Base-by-base conservation (phyloP, 768 basidiomycete species). In the Mycena rosella region DNA sequence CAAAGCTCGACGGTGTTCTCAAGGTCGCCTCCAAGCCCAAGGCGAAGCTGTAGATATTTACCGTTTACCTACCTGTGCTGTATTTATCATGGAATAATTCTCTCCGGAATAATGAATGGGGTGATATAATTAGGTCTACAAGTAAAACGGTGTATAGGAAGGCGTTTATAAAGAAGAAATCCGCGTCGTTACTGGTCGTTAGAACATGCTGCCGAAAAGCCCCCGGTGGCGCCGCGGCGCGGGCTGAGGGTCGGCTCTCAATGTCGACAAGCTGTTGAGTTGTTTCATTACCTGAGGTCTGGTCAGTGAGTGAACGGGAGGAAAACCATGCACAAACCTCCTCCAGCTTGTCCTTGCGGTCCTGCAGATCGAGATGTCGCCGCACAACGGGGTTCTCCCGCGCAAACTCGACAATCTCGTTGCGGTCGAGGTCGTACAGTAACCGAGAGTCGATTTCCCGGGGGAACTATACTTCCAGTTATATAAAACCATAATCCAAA, bases 341-440 rank as follows among this genome's bases (percentile, higher is more conserved):
- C 77, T 99, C 98, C 20, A 99, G 85, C 80, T 98, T 98, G 78
- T 99, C 96, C 74, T 99, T 99, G 45, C 98, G 86, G 62, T 96
- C 96, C 77, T 99, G 98, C 47, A 99, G 81, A 65, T 99, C 96
- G 22, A 99, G 84, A 76, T 99, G 98, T 56, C 84, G 84, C 68
- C 91, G 83, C 62, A 99, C 89, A n/a, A 81, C 80, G 0, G 97
- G 98, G 76, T 99, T 99, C 85, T 99, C 97, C 51, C 94, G 88
- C 0, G 98, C 97, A 80, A 99, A 99, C 67, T 90, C 89, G 34
- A 91, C 81, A 45, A 98, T 96, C 77, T 98, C 96, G 53, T 86
- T 87, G 0, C 95, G 90, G 76, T 98, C 92, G n/a, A 98, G 85
- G 77, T 97, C 94, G 73, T 98, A 98, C 30, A 97, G 85, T 55